Evolutionary conservation across 108 stramenopile species (phyloP), one percentile per base, ranked within the genome.

Genomic region (Cyclotella choctawhatcheeana): DNA sequence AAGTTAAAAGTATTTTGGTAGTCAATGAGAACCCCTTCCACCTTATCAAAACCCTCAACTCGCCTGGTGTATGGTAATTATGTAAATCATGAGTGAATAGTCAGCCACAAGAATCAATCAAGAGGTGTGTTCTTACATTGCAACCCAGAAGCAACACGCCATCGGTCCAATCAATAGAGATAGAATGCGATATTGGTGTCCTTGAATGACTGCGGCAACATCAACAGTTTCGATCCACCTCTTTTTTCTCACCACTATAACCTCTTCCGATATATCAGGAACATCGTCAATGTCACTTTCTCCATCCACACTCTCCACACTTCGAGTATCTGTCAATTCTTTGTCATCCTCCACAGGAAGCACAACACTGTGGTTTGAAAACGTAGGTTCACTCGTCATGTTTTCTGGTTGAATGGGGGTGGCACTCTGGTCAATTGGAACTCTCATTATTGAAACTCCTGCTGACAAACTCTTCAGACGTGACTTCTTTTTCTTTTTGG

Each of bases 381-480:
- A 17, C 4, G 17, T n/a, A n/a, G 47, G 47, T n/a, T 48, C 47
- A 48, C 12, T 12, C 12, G 37, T 40, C 8, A 6, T 10, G 12
- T 12, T 40, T 12, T 40, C 37, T 40, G 37, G 37, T 40, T 6
- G 12, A 40, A 40, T 52, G 24, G 51, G 2, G 22, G 22, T 22
- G 51, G 4, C 1, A 10, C 2, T 56, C 31, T 30, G 53, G 26
- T 29, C 20, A 31, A 30, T 56, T 30, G 27, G 13, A 56, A 14
- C 20, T 70, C 67, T 76, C 75, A 77, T 84, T 13, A 51, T 17
- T 62, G 69, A 55, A 44, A 88, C 84, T 16, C 84, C 79, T 16
- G 70, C 79, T 51, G 86, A 85, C 20, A 67, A 77, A 10, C 85
- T 82, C 58, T 53, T 58, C 22, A 76, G 22, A 56, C 82, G 86